Percentiles rank a stretch among this genome's conserved stretches.
phyloP scores from a whole-genome alignment of 208 protist species.

The Crithidia sp. region DNA sequence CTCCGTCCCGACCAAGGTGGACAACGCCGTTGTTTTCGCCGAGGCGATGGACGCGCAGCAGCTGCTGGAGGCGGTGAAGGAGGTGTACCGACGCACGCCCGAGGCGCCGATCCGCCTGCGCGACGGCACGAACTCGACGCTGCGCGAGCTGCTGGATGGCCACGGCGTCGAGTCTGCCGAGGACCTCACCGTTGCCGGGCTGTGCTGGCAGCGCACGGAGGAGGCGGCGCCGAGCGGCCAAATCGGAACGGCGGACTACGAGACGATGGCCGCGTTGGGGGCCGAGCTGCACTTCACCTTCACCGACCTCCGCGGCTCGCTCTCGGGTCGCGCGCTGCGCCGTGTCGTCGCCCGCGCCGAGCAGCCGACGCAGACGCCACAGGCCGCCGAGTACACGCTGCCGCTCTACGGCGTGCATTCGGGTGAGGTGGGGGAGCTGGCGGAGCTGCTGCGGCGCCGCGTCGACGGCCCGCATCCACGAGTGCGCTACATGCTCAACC shows the following conservation, averaged over 20 bases:
- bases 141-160: slow-evolving; percentile 72
- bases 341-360: slow-evolving; percentile 63
- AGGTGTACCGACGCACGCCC: slow-evolving; percentile 65
- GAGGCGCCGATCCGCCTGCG: slow-evolving; percentile 59
- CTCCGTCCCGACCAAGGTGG: slow-evolving; percentile 79
- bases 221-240: slow-evolving; percentile 22
- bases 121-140: slow-evolving; percentile 65
- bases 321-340: slow-evolving; percentile 60
- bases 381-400: slow-evolving; percentile 86
- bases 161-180: slow-evolving; percentile 66
- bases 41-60: slow-evolving; percentile 82
- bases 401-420: slow-evolving; percentile 78
- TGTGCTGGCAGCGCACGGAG: slow-evolving; percentile 78
- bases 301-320: slow-evolving; percentile 61
- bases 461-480: slow-evolving; percentile 75
- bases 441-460: slow-evolving; percentile 55
- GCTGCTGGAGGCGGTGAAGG: slow-evolving; percentile 78
- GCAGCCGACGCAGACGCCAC: slow-evolving; percentile 40
- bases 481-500: slow-evolving; percentile 95
- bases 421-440: slow-evolving; percentile 66
- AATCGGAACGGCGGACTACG: slow-evolving; percentile 37
- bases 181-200: slow-evolving; percentile 76
- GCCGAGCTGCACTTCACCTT: slow-evolving; percentile 86
- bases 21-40: slow-evolving; percentile 77
- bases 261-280: slow-evolving; percentile 48